Base-by-base conservation (phyloP, 352 stramenopile species). In the Thalassiosira exigua region DNA sequence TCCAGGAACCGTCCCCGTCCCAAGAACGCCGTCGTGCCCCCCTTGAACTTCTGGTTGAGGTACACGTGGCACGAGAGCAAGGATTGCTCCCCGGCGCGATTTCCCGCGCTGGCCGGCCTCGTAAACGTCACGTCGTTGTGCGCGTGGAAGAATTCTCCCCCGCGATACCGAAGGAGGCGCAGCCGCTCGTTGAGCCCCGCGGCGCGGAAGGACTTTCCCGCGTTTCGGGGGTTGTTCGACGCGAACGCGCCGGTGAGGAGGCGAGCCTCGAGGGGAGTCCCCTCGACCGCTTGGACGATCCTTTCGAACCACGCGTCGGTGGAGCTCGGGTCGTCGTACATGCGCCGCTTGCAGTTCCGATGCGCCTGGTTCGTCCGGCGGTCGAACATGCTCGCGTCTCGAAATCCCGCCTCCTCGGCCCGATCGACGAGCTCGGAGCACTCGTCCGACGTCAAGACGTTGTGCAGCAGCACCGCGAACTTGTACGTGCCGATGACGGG, bases 21-120 rank as follows among this genome's bases (percentile, higher is more conserved):
- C 11, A 30, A 24, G 44, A 89, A 82, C 22, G 61, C 44, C 12
- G 79, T 87, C 36, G 14, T 48, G 0, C 82, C 82, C 24, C 79
- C 82, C 41, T 83, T 78, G 51, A 81, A 85, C 26, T 79, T 81
- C 48, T 85, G 57, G 73, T 89, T 89, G 9, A 89, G 54, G 32
- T 85, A 89, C 0, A 85, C 11, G 17, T 81, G 60, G 12, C 82
- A 48, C 12, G 75, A 75, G 14, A 88, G 19, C 42, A 58, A 64
- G 0, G 59, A 75, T 48, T 44, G 57, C 33, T 83, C 65, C 7
- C 69, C 71, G 3, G 66, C 70, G 19, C 36, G 19, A 27, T 78
- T 24, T 3, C 67, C 59, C 26, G 30, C 32, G 1, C 72, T 56
- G 27, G 33, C 17, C 5, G 58, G 67, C 50, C 75, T 56, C 32